Evolutionary conservation across 1,284 basidiomycete species (phyloP).

Genomic region (Cutaneotrichosporon curvatum): DNA sequence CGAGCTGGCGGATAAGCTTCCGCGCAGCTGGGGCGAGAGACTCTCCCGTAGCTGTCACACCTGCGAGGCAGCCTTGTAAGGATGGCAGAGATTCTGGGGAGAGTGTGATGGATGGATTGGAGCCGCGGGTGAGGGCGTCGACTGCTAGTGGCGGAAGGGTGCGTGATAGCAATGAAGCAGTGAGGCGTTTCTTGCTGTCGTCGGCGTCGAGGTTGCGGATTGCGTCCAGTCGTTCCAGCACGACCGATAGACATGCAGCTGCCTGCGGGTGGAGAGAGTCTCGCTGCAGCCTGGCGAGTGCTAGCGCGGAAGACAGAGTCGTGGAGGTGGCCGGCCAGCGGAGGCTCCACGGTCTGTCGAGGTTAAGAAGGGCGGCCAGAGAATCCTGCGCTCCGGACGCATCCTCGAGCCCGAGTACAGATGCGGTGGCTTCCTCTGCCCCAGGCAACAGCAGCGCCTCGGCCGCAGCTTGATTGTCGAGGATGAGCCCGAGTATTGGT

Average conservation of each 20-base stretch:
- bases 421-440: not conserved
- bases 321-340: conserved; percentile 2
- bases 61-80: not conserved
- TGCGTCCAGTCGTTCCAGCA: not conserved
- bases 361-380: not conserved
- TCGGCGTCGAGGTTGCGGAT: not conserved
- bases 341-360: not conserved
- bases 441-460: not conserved
- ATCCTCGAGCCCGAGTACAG: conserved; percentile 8
- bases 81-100: conserved; percentile 2
- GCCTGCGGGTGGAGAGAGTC: conserved; percentile 6
- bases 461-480: not conserved
- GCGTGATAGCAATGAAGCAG: conserved; percentile 1
- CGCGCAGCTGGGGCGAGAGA: not conserved
- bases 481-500: not conserved
- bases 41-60: not conserved
- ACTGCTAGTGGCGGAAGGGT: conserved; percentile 6
- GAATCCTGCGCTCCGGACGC: not conserved
- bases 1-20: not conserved
- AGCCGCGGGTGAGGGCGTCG: conserved; percentile 6
- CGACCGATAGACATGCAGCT: not conserved
- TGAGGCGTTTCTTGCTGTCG: not conserved
- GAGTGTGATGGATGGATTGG: not conserved
- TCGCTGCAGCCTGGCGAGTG: conserved; percentile 3
- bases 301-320: not conserved